A percentile compares a stretch with the other conserved stretches of the same genome.
These are phyloP conservation scores for Podospora pseudocomata DNA, from an alignment of 495 filamentous ascomycete genomes.

Conservation along the genomic window DNA sequence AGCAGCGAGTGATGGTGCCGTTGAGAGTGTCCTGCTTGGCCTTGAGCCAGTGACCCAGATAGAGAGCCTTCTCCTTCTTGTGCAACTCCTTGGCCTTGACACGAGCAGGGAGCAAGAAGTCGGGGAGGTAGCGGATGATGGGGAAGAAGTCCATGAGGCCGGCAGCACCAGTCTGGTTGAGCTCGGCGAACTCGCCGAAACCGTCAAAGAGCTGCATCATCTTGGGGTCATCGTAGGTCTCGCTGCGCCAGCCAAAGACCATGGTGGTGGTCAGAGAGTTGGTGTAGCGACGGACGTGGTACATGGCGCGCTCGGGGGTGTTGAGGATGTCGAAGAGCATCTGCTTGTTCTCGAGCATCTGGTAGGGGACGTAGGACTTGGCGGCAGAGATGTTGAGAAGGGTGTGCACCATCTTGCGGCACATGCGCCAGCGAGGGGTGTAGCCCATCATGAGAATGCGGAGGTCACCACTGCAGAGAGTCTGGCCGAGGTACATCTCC, in stretches of 20 bases:
- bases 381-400: slow-evolving; percentile 42
- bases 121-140: slow-evolving; percentile 39
- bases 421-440: slow-evolving; percentile 38
- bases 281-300: slow-evolving; percentile 52
- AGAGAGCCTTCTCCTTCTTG: slow-evolving; percentile 30
- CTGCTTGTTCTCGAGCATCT: slow-evolving; percentile 49
- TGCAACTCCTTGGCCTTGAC: slow-evolving; percentile 31
- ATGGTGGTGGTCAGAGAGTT: slow-evolving; percentile 55
- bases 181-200: slow-evolving; percentile 48
- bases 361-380: slow-evolving; percentile 49
- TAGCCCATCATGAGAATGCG: slow-evolving; percentile 40
- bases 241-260: slow-evolving; percentile 52
- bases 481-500: slow-evolving; percentile 38
- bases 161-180: slow-evolving; percentile 41
- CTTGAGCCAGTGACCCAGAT: slow-evolving; percentile 34
- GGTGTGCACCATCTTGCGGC: slow-evolving; percentile 43
- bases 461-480: slow-evolving; percentile 32
- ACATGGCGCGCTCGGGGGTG: slow-evolving; percentile 38
- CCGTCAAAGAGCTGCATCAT: slow-evolving; percentile 52
- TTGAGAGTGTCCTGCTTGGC: slow-evolving; percentile 28
- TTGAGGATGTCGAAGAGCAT: slow-evolving; percentile 47
- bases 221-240: slow-evolving; percentile 47
- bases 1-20: slow-evolving; percentile 38
- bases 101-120: slow-evolving; percentile 35
- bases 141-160: slow-evolving; percentile 45